Base-by-base conservation (phyloP, 1,284 basidiomycete genomes). In the Leucoagaricus sp. region DNA sequence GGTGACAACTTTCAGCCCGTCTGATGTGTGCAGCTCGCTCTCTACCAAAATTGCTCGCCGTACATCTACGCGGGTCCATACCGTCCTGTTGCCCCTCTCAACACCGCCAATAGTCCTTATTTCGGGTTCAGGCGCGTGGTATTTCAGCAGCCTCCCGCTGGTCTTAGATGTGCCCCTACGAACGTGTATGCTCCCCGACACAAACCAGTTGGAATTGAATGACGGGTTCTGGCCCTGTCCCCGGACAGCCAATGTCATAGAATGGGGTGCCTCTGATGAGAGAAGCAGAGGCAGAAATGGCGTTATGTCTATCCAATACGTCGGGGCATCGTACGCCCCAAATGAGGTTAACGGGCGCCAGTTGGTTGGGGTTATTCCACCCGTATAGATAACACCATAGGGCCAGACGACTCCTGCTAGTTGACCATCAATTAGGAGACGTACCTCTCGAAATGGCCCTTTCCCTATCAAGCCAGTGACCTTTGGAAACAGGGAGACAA, bases 271-370 rank as follows among this genome's bases (percentile, higher is more conserved):
- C 9, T 15, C 68, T 36, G 47, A 13, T 54, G 76, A 71, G 9
- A 78, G 65, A 17, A 82, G 67, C 10, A 67, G 58, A 2, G 77
- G 77, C 3, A 81, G 58, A 63, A 80, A 80, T 4, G 80, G 78
- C 2, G 78, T 79, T 36, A 80, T 66, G 57, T 81, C 79, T 53
- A 82, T 66, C 55, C 72, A 73, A 60, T 81, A 81, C 3, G 75
- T 78, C 1, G 80, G 79, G 50, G 75, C 71, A 55, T 81, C 75
- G 57, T 76, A 76, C 0, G 79, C 75, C 4, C 80, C 80, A 62
- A 75, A 80, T 8, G 77, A 73, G 4, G 74, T 72, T 53, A 78
- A 67, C 3, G 79, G 79, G 15, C 75, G 69, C 79, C 79, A 81
- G 57, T 78, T 38, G 4, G 36, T 38, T 38, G 78, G 77, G 3